Conservation (phyloP, 129 eudicot species). For the Lactuca saligna region DNA sequence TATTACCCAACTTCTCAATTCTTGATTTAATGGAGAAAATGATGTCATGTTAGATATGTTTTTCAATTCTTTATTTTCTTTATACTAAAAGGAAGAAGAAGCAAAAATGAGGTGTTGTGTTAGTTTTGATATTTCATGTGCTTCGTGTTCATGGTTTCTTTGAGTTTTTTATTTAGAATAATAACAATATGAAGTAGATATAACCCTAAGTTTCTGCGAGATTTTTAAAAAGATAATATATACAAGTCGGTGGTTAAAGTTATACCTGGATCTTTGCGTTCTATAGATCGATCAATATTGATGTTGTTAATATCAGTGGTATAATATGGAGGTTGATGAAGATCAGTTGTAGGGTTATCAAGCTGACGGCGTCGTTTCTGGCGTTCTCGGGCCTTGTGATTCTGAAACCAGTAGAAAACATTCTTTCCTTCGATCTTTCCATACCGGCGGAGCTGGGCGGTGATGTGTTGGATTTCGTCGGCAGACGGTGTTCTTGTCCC, state of each 20-base stretch:
- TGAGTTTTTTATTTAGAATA: too few relatives aligned
- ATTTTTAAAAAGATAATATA: too few relatives aligned
- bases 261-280: slow-evolving; percentile 27
- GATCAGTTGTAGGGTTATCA: slow-evolving; percentile 33
- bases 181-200: background rate
- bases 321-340: slow-evolving; percentile 24
- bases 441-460: slow-evolving; percentile 69
- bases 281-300: slow-evolving; percentile 20
- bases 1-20: background rate
- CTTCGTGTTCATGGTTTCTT: background rate
- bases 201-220: background rate
- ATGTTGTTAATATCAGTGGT: slow-evolving; percentile 11
- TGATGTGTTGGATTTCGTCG: slow-evolving; percentile 78
- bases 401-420: slow-evolving; percentile 90
- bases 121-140: background rate
- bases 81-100: background rate
- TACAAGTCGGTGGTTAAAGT: background rate
- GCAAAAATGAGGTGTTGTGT: background rate
- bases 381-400: slow-evolving; percentile 83
- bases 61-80: too few relatives aligned
- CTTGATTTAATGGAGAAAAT: background rate
- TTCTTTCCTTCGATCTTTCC: slow-evolving; percentile 91
- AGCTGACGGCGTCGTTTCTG: slow-evolving; percentile 86
- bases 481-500: slow-evolving; percentile 86
- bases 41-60: too few relatives aligned